phyloP scores from a whole-genome alignment of 306 rosid species.

The Quercus suber region DNA sequence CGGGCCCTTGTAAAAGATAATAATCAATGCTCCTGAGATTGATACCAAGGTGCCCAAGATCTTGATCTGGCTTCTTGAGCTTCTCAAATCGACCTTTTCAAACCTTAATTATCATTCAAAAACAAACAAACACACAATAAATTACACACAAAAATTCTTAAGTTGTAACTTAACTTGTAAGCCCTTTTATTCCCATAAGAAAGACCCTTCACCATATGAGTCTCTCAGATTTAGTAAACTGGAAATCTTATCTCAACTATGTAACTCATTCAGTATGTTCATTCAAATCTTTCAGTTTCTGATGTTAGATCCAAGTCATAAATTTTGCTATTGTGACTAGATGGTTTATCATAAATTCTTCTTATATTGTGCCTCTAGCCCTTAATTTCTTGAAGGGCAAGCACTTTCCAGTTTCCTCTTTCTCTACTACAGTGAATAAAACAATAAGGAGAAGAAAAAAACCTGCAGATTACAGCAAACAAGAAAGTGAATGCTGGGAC shows the following conservation, averaged over 20 bases:
- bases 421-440: no score
- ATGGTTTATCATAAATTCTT: not conserved
- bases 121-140: not conserved
- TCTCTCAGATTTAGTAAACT: not conserved
- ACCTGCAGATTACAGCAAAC: conserved; percentile 40
- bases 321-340: not conserved
- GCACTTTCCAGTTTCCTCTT: not conserved
- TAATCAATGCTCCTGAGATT: conserved; percentile 42
- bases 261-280: not conserved
- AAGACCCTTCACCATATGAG: no score
- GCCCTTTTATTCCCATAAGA: no score
- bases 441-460: not conserved
- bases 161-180: no score
- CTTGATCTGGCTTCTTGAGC: conserved; percentile 40
- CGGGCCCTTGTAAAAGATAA: conserved; percentile 54
- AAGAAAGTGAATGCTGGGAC: conserved; percentile 47
- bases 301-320: not conserved
- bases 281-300: not conserved
- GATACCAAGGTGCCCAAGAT: conserved; percentile 37
- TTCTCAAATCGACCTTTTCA: conserved; percentile 38
- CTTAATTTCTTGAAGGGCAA: not conserved
- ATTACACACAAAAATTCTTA: not conserved
- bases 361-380: not conserved
- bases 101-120: conserved; percentile 21
- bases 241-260: not conserved